These are phyloP conservation scores for Viscum album DNA, from an alignment of 177 flowering plant species.

Conservation along the genomic window DNA sequence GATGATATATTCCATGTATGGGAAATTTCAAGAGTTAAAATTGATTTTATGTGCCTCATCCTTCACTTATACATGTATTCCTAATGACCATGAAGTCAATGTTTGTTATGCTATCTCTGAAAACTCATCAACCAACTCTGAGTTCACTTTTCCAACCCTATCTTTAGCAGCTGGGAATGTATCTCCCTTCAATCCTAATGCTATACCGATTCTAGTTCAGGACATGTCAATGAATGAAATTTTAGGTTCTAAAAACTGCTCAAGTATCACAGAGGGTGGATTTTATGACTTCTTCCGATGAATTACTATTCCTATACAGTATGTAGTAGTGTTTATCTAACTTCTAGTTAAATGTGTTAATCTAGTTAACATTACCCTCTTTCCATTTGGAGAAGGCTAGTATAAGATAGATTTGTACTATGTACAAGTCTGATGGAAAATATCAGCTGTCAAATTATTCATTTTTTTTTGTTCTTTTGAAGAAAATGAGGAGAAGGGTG, in stretches of 20 bases:
- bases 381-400: no score
- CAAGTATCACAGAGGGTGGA: conserved; percentile 35
- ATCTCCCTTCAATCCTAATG: conserved; percentile 25
- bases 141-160: conserved; percentile 41
- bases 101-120: conserved; percentile 30
- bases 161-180: conserved; percentile 21
- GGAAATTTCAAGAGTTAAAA: conserved; percentile 63
- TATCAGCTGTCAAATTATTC: no score
- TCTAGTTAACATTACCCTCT: no score
- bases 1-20: conserved; percentile 64
- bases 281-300: conserved; percentile 50
- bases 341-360: no score
- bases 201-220: conserved; percentile 37
- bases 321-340: no score
- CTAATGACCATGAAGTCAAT: conserved; percentile 25
- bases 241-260: conserved; percentile 35
- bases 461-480: no score
- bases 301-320: no score
- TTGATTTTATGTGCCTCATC: conserved; percentile 35
- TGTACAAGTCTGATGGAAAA: no score
- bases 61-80: conserved; percentile 26
- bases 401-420: no score
- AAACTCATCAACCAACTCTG: conserved; percentile 40
- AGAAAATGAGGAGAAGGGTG: no score
- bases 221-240: conserved; percentile 32